phyloP scores from a whole-genome alignment of 2,329 filamentous ascomycete genomes.

The Cladophialophora exuberans region DNA sequence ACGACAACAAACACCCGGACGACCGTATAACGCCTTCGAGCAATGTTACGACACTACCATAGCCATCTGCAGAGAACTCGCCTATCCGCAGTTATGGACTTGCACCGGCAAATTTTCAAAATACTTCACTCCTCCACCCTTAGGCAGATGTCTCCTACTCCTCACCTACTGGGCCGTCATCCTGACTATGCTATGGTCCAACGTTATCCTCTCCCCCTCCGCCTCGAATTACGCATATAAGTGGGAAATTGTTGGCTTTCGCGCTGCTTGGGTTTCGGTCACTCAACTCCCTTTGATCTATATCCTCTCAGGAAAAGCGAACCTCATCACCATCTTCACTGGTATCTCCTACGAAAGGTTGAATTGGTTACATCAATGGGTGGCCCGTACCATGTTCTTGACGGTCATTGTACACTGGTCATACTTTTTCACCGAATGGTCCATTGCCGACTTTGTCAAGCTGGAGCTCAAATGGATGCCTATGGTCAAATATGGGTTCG shows the following conservation, averaged over 20 bases:
- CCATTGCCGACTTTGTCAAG: slow-evolving; percentile 53
- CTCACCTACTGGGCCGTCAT: slow-evolving; percentile 28
- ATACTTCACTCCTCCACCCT: slow-evolving; percentile 28
- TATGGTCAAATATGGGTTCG: slow-evolving; percentile 56
- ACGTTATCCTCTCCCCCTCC: slow-evolving; percentile 26
- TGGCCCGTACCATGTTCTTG: slow-evolving; percentile 55
- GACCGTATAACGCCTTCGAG: slow-evolving; percentile 23
- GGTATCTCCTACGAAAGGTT: slow-evolving; percentile 55
- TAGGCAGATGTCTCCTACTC: slow-evolving; percentile 28
- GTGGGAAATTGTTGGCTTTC: slow-evolving; percentile 62
- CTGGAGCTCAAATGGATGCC: slow-evolving; percentile 53
- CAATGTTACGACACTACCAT: slow-evolving; percentile 28
- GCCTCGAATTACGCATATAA: slow-evolving; percentile 35
- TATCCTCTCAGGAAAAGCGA: slow-evolving; percentile 60
- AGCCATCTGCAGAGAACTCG: slow-evolving; percentile 24
- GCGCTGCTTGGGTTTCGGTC: slow-evolving; percentile 58
- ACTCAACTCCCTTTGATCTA: slow-evolving; percentile 60
- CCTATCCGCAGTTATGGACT: slow-evolving; percentile 28
- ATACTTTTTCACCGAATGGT: slow-evolving; percentile 59
- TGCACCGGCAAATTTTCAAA: slow-evolving; percentile 20
- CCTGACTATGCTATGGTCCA: slow-evolving; percentile 30
- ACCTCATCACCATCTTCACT: slow-evolving; percentile 54
- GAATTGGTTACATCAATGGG: slow-evolving; percentile 59
- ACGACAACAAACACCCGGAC: slow-evolving; percentile 16
- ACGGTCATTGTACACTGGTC: slow-evolving; percentile 60